A percentile compares a stretch with the other conserved stretches of the same genome.
Evolutionary conservation across 495 filamentous ascomycete genomes (phyloP).

Genomic region (Aspergillus avenaceus): DNA sequence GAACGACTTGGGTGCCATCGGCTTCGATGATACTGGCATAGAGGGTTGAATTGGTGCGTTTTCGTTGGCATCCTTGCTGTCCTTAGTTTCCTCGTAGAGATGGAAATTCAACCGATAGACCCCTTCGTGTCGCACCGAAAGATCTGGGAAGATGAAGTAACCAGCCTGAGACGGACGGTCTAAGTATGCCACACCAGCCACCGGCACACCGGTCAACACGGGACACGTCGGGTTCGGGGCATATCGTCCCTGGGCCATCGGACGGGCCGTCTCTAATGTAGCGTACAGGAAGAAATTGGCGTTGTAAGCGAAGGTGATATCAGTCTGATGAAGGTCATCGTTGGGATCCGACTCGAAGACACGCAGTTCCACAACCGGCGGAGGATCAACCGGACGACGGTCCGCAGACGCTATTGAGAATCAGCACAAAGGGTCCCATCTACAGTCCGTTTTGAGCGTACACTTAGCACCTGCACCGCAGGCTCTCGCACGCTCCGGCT

Average conservation of each 20-base stretch:
- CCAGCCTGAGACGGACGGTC: constrained; percentile 88
- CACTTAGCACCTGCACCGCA: constrained; percentile 95
- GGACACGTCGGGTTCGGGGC: constrained; percentile 65
- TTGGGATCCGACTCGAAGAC: constrained; percentile 74
- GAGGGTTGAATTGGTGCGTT: constrained; percentile 33
- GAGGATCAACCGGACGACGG: constrained; percentile 92
- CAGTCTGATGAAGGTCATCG: constrained; percentile 49
- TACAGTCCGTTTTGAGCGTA: constrained; percentile 38
- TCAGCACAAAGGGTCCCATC: constrained; percentile 3
- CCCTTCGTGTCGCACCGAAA: constrained; percentile 95
- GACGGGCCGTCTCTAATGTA: constrained; percentile 81
- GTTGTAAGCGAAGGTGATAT: constrained; percentile 89
- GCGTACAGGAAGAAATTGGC: constrained; percentile 98
- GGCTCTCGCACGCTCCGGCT: constrained; percentile 91
- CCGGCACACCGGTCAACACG: constrained; percentile 90
- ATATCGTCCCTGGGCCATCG: constrained; percentile 77
- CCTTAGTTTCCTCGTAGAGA: constrained; percentile 89
- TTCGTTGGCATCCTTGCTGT: constrained; percentile 60
- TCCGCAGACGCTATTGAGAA: constrained; percentile 75
- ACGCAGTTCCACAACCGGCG: constrained; percentile 89
- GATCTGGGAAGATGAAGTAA: constrained; percentile 97
- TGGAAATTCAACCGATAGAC: constrained; percentile 86
- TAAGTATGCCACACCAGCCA: constrained; percentile 94
- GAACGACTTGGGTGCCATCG: constrained; percentile 35
- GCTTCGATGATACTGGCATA: constrained; percentile 23